Evolutionary conservation across 2,329 filamentous ascomycete species (phyloP), one percentile per base, ranked within the genome.

Genomic region (Dothiorella sarmentorum): DNA sequence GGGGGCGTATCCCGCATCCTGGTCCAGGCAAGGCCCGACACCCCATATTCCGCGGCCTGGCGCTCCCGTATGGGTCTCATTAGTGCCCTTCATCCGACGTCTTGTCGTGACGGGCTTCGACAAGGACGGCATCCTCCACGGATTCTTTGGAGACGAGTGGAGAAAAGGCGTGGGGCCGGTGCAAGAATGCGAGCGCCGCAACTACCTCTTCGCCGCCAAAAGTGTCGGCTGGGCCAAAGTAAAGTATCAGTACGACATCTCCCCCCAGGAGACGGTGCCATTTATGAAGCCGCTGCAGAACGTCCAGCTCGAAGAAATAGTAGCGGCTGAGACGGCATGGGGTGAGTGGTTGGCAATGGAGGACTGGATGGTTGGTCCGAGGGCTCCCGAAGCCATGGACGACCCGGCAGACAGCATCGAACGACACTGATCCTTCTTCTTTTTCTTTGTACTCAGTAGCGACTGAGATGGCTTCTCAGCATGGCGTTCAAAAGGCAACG

Each of bases 141-240:
- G 91, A 10, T 96, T 97, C 77, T 99, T 97, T 67, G 94, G 94
- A n/a, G 90, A 97, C 63, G 88, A 96, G 69, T 99, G 92, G 90
- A 74, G 78, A 31, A 78, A 82, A 18, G 94, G 94, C 2, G 82
- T 97, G 49, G 89, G 91, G 0, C 85, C 86, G 10, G 78, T 97
- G 60, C 89, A 96, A 69, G 90, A 97, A 71, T 87, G 89, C 63
- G 94, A 99, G 74, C 84, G 94, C 53, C 84, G 91, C 58, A 99
- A 99, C 71, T 99, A 94, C 70, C 82, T 99, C 31, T 97, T 97
- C 70, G 90, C 93, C 0, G 90, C 92, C 11, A 99, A 97, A 77
- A 94, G 90, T 68, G 89, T 89, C 24, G 90, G 85, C 52, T 97
- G 94, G 93, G 81, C 91, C 18, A 86, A 84, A 55, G 91, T 96